Percentiles rank a stretch among this genome's conserved stretches.
These are phyloP conservation scores for Chaetomium tenue DNA, from an alignment of 495 filamentous ascomycete species.

Conservation along the genomic window DNA sequence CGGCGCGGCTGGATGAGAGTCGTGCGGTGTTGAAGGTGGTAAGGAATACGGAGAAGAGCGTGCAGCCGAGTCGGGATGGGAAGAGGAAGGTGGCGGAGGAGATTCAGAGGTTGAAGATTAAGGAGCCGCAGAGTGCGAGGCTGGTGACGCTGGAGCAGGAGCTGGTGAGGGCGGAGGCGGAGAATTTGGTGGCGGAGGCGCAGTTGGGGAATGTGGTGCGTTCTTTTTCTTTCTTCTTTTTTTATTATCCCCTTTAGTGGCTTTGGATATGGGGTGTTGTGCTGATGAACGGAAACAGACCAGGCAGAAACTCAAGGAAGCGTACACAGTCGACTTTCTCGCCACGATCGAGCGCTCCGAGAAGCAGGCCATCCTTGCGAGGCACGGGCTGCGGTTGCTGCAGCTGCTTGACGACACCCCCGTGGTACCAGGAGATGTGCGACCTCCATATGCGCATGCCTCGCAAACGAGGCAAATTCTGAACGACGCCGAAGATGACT, in stretches of 20 bases:
- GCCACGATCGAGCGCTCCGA: constrained; percentile 92
- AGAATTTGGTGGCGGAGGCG: constrained; percentile 92
- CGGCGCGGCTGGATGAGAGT: constrained; percentile 80
- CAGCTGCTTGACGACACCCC: constrained; percentile 89
- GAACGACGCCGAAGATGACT: constrained; percentile 88
- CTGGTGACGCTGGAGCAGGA: constrained; percentile 89
- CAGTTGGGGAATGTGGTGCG: constrained; percentile 89
- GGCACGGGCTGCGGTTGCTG: constrained; percentile 79
- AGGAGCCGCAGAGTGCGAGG: constrained; percentile 75
- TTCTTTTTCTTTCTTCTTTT: constrained; percentile 11
- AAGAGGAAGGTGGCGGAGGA: constrained; percentile 84
- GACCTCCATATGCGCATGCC: constrained; percentile 61
- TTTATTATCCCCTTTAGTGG: background rate
- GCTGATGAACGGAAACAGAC: constrained; percentile 55
- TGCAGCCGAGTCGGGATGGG: constrained; percentile 86
- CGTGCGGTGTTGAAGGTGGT: constrained; percentile 81
- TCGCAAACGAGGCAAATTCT: constrained; percentile 73
- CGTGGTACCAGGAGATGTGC: constrained; percentile 79
- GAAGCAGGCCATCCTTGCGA: constrained; percentile 91
- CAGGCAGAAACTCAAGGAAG: constrained; percentile 88
- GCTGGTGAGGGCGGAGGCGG: constrained; percentile 89
- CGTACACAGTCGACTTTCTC: constrained; percentile 80
- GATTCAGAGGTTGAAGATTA: constrained; percentile 82
- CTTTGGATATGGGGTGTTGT: background rate
- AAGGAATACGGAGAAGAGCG: constrained; percentile 84